Conservation (phyloP, 129 eudicot genomes). For the Smallanthus sonchifolius region DNA sequence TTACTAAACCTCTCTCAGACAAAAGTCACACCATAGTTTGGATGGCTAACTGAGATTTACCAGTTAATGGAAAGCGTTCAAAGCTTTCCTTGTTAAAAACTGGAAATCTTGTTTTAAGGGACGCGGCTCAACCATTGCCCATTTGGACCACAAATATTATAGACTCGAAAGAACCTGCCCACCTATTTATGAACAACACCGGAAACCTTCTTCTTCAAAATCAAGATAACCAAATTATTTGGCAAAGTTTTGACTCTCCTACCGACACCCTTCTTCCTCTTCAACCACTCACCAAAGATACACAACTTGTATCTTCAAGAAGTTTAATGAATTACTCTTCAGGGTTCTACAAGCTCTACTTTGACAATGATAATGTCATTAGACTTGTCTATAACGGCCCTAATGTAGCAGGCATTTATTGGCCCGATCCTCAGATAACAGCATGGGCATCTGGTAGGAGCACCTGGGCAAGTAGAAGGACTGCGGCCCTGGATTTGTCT, state of each 20-base stretch:
- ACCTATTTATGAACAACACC: conserved; percentile 17
- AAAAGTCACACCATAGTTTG: conserved; percentile 34
- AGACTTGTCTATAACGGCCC: conserved; percentile 37
- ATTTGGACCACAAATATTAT: conserved; percentile 28
- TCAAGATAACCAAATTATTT: conserved; percentile 14
- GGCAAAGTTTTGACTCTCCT: conserved; percentile 58
- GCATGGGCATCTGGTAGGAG: conserved; percentile 34
- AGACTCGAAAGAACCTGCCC: conserved; percentile 4
- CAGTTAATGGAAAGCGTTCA: conserved; percentile 46
- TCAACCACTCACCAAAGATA: conserved; percentile 33
- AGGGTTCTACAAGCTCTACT: conserved; percentile 42
- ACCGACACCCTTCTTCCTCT: conserved; percentile 55
- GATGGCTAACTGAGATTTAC: conserved; percentile 57
- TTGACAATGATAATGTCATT: conserved; percentile 48
- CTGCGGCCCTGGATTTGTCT: conserved; percentile 29
- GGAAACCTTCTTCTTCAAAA: conserved; percentile 42
- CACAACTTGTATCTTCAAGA: conserved; percentile 37
- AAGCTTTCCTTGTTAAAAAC: conserved; percentile 21
- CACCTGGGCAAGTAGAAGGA: conserved; percentile 28
- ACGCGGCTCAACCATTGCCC: conserved; percentile 23
- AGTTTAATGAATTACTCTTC: conserved; percentile 35
- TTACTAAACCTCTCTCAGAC: conserved; percentile 24
- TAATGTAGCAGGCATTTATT: conserved; percentile 21
- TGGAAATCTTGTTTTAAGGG: conserved; percentile 39
- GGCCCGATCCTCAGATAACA: conserved; percentile 25